These are phyloP conservation scores for Dryas alaskensis DNA, from an alignment of 306 rosid species.

Conservation along the genomic window DNA sequence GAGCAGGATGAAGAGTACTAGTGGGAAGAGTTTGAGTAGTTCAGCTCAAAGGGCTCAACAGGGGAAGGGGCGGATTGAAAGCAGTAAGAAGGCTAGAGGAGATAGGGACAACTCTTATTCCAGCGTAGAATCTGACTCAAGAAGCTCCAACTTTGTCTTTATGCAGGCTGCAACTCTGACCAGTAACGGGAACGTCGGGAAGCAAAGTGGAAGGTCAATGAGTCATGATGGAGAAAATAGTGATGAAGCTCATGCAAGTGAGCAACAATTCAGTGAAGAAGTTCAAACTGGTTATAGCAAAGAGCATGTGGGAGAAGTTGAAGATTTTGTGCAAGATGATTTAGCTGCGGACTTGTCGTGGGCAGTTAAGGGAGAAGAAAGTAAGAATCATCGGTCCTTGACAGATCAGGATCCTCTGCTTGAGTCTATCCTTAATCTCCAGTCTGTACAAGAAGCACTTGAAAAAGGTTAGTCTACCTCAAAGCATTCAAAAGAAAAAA, in stretches of 20 bases:
- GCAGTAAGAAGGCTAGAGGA: conserved; percentile 67
- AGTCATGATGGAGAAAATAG: conserved; percentile 50
- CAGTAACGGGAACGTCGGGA: conserved; percentile 45
- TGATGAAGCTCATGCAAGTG: conserved; percentile 54
- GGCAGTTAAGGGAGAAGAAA: conserved; percentile 48
- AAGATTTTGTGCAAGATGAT: conserved; percentile 49
- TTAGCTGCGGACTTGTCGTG: conserved; percentile 46
- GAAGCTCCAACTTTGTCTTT: conserved; percentile 62
- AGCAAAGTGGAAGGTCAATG: conserved; percentile 46
- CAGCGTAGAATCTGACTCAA: conserved; percentile 90
- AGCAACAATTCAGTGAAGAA: conserved; percentile 48
- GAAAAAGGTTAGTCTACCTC: conserved; percentile 58
- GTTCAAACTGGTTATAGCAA: conserved; percentile 49
- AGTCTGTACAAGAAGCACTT: conserved; percentile 76
- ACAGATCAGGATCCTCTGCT: conserved; percentile 57
- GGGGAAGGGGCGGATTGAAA: conserved; percentile 53
- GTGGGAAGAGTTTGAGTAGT: conserved; percentile 43
- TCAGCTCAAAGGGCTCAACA: conserved; percentile 47
- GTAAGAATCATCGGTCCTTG: conserved; percentile 44
- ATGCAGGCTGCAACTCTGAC: conserved; percentile 43
- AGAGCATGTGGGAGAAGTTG: conserved; percentile 48
- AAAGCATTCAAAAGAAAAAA: not conserved
- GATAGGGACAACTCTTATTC: conserved; percentile 68
- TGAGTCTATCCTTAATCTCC: conserved; percentile 61
- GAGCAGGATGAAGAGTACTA: conserved; percentile 36